Conservation (phyloP, 345 rosid genomes). For the Moricandia arvensis region DNA sequence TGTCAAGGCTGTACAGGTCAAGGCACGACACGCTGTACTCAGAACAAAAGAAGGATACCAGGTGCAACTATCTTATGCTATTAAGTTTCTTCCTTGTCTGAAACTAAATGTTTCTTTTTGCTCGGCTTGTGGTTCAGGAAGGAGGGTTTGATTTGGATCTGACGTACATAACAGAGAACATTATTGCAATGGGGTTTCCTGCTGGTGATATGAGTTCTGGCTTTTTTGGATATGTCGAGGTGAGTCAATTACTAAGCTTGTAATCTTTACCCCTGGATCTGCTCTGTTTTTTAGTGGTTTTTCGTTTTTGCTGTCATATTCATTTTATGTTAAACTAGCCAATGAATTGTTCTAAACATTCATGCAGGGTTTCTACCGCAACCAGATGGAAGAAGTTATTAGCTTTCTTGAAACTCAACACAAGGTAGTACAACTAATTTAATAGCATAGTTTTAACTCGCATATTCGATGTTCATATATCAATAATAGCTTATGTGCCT, state of each 20-base stretch:
- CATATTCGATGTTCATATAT: not conserved
- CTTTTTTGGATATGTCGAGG: slow-evolving; percentile 84
- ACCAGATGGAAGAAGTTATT: slow-evolving; percentile 94
- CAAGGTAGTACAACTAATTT: slow-evolving; percentile 48
- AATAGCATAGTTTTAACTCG: no score
- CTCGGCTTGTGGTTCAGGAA: slow-evolving; percentile 48
- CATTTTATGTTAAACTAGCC: not conserved
- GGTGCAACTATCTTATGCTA: slow-evolving; percentile 38
- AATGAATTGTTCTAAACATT: slow-evolving; percentile 26
- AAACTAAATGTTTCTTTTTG: not conserved
- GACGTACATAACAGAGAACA: slow-evolving; percentile 85
- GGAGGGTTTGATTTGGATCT: slow-evolving; percentile 89
- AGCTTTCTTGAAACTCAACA: slow-evolving; percentile 83
- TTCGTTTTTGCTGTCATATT: slow-evolving; percentile 3
- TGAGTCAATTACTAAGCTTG: slow-evolving; percentile 30
- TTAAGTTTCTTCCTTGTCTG: not conserved
- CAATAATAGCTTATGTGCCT: not conserved
- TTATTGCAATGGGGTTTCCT: slow-evolving; percentile 93
- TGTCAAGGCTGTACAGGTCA: slow-evolving; percentile 87
- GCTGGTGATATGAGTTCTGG: slow-evolving; percentile 97
- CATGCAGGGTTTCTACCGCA: slow-evolving; percentile 81
- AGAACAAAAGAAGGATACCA: slow-evolving; percentile 85
- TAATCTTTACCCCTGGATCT: not conserved
- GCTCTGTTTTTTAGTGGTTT: not conserved
- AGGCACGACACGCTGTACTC: slow-evolving; percentile 87